These are phyloP conservation scores for Globisporangium spinosum DNA, from an alignment of 352 stramenopile genomes.

Conservation along the genomic window DNA sequence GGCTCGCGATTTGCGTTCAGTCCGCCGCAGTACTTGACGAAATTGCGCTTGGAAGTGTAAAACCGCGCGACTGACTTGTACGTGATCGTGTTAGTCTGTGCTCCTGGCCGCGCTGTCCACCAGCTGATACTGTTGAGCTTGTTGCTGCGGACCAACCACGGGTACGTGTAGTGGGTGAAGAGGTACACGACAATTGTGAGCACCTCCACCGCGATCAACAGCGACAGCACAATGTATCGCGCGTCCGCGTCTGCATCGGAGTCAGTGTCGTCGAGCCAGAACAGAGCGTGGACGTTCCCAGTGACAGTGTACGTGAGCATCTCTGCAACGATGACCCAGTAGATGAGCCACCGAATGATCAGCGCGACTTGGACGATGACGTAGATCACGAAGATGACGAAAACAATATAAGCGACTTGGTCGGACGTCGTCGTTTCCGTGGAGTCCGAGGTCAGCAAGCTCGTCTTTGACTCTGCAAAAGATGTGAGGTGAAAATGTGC, in stretches of 20 bases:
- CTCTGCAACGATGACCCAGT: slow-evolving; percentile 71
- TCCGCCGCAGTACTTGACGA: slow-evolving; percentile 64
- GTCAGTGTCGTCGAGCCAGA: slow-evolving; percentile 39
- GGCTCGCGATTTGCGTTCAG: slow-evolving; percentile 51
- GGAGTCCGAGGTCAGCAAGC: slow-evolving; percentile 6
- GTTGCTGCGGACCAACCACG: slow-evolving; percentile 44
- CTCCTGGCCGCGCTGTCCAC: slow-evolving; percentile 44
- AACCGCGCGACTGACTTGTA: slow-evolving; percentile 47
- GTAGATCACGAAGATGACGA: slow-evolving; percentile 50
- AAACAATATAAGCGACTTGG: slow-evolving; percentile 47
- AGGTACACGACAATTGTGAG: slow-evolving; percentile 56
- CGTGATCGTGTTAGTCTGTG: slow-evolving; percentile 45
- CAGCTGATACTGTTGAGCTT: slow-evolving; percentile 42
- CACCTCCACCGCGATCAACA: slow-evolving; percentile 35
- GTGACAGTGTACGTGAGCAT: slow-evolving; percentile 54
- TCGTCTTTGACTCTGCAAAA: not conserved
- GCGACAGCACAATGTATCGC: slow-evolving; percentile 23
- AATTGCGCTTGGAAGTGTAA: slow-evolving; percentile 38
- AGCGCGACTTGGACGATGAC: slow-evolving; percentile 66
- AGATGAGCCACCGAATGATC: slow-evolving; percentile 82
- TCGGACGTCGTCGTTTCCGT: slow-evolving; percentile 28
- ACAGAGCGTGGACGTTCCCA: slow-evolving; percentile 41
- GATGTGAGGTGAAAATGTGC: not conserved
- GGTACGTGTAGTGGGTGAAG: slow-evolving; percentile 65
- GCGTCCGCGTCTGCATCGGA: slow-evolving; percentile 25